Evolutionary conservation across 1,284 basidiomycete genomes (phyloP).

Genomic region (Moesziomyces sp.): DNA sequence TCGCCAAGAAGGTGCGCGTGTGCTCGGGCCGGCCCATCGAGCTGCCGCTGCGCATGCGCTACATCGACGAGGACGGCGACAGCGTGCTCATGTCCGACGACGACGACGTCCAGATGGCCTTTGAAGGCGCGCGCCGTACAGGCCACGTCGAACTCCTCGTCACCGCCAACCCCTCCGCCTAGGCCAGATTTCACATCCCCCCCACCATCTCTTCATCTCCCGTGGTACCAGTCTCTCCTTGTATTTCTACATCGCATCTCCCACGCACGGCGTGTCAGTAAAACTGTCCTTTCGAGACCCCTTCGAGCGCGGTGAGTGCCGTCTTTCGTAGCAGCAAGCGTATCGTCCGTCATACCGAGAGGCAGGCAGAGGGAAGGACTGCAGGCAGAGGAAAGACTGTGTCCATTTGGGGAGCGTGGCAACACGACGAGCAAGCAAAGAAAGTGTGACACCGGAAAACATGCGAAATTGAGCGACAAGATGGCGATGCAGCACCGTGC

Average conservation of each 20-base stretch:
- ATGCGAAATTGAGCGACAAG: too few species aligned
- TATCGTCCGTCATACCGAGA: too few species aligned
- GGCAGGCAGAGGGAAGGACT: too few species aligned
- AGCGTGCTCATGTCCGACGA: conserved; percentile 62
- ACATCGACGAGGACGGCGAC: conserved; percentile 66
- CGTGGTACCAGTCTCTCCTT: too few species aligned
- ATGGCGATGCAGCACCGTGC: too few species aligned
- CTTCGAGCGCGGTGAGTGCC: too few species aligned
- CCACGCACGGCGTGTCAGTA: background rate
- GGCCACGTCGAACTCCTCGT: conserved; percentile 55
- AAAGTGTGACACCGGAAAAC: too few species aligned
- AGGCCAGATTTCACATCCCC: background rate
- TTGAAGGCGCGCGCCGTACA: conserved; percentile 37
- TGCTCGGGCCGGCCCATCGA: conserved; percentile 42
- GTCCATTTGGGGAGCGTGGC: too few species aligned
- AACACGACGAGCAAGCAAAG: too few species aligned
- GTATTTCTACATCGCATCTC: background rate
- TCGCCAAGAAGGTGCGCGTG: conserved; percentile 88
- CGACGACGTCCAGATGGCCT: conserved; percentile 65
- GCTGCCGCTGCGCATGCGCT: conserved; percentile 40
- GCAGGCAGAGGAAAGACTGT: too few species aligned
- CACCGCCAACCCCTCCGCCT: background rate
- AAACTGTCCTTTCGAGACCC: too few species aligned
- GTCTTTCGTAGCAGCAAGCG: too few species aligned
- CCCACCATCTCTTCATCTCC: background rate